These are phyloP conservation scores for Fusarium zealandicum DNA, from an alignment of 2,329 filamentous ascomycete species.

Conservation along the genomic window DNA sequence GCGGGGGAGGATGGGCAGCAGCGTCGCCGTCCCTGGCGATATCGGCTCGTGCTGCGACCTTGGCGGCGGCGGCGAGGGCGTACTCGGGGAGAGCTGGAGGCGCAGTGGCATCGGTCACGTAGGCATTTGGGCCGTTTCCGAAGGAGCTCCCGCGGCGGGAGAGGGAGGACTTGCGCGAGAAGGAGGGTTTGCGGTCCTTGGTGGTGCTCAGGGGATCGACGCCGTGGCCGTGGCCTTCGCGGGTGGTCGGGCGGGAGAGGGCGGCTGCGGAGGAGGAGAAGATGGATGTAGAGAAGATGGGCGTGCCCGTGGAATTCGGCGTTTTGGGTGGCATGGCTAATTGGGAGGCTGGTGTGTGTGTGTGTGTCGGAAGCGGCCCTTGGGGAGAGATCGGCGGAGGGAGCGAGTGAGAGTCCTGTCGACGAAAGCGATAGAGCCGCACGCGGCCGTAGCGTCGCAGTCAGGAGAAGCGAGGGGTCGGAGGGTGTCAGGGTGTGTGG, in stretches of 20 bases:
- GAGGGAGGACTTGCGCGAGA: slow-evolving; percentile 62
- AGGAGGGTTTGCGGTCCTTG: slow-evolving; percentile 61
- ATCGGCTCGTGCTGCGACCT: slow-evolving; percentile 45
- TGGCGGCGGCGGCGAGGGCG: slow-evolving; percentile 58
- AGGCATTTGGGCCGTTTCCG: slow-evolving; percentile 47
- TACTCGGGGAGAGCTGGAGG: slow-evolving; percentile 64
- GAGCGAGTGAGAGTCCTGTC: slow-evolving; percentile 11
- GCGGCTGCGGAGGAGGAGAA: slow-evolving; percentile 45
- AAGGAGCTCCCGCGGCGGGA: slow-evolving; percentile 53
- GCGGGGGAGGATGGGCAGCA: slow-evolving; percentile 24
- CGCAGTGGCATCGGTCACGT: slow-evolving; percentile 54
- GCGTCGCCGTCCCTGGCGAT: slow-evolving; percentile 22
- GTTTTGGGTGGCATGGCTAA: slow-evolving; percentile 37
- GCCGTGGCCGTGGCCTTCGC: slow-evolving; percentile 50
- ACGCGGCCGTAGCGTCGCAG: slow-evolving; percentile 21
- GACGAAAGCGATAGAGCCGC: slow-evolving; percentile 14
- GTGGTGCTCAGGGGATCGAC: slow-evolving; percentile 39
- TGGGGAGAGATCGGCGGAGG: slow-evolving; percentile 24
- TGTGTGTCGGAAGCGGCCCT: slow-evolving; percentile 47
- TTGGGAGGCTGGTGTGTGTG: slow-evolving; percentile 32
- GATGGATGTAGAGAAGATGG: slow-evolving; percentile 49
- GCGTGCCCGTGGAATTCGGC: slow-evolving; percentile 41
- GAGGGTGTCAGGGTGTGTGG: slow-evolving; percentile 6
- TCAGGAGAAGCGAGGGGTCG: slow-evolving; percentile 1
- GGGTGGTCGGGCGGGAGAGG: slow-evolving; percentile 46